These are phyloP conservation scores for Theileria luwenshuni DNA, from an alignment of 169 alveolate species.

Conservation along the genomic window DNA sequence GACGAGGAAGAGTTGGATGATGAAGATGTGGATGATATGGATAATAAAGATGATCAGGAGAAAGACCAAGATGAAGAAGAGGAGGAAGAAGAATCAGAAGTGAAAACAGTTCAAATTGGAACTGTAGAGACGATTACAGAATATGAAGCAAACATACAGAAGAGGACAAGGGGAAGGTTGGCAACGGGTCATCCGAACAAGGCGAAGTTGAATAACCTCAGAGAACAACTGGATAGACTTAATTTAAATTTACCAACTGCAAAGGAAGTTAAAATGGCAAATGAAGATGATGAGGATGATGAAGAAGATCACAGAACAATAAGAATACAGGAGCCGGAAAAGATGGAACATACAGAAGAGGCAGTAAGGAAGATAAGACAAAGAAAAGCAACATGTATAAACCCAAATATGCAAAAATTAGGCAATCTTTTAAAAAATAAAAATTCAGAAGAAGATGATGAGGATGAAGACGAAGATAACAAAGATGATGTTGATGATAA, in stretches of 20 bases:
- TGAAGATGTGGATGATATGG: background rate
- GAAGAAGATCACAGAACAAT: conserved; percentile 28
- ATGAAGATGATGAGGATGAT: background rate
- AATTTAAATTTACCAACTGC: background rate
- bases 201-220: background rate
- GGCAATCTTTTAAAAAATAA: conserved; percentile 14
- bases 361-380: conserved; percentile 30
- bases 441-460: conserved; percentile 19
- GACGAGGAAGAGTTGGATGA: background rate
- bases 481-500: conserved; percentile 38
- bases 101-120: conserved; percentile 21
- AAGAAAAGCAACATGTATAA: conserved; percentile 47
- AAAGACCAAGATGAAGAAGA: background rate
- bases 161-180: conserved; percentile 21
- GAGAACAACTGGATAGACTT: background rate
- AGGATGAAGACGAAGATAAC: conserved; percentile 39
- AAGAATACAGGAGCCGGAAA: conserved; percentile 53
- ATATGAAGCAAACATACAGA: conserved; percentile 7
- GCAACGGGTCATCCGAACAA: conserved; percentile 13
- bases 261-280: conserved; percentile 2
- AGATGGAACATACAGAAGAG: conserved; percentile 35
- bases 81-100: background rate
- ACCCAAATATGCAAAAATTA: conserved; percentile 8
- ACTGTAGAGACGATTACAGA: background rate
- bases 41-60: conserved; percentile 1